Evolutionary conservation across 1,284 basidiomycete genomes (phyloP).

Genomic region (Rhodotorula sp.): DNA sequence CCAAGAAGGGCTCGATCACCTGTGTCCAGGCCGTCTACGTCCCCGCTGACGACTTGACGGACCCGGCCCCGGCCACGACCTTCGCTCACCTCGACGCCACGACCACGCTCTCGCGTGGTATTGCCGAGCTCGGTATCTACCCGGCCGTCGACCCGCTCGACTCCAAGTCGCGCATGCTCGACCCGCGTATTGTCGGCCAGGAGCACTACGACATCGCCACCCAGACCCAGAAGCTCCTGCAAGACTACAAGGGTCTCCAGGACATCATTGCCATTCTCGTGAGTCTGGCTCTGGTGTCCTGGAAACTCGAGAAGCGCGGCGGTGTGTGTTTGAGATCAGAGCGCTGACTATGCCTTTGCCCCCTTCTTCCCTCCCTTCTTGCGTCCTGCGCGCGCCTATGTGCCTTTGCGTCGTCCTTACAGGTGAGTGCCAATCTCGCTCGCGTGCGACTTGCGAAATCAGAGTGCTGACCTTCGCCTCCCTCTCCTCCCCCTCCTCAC

Average conservation of each 20-base stretch:
- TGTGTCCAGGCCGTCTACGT: slow-evolving; percentile 99
- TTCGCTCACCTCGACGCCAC: slow-evolving; percentile 99
- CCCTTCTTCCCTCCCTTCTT: too few relatives aligned
- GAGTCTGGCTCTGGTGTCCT: slow-evolving; percentile 47
- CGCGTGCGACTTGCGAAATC: too few relatives aligned
- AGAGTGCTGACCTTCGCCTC: too few relatives aligned
- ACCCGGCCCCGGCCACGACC: slow-evolving; percentile 97
- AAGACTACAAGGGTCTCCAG: slow-evolving; percentile 99
- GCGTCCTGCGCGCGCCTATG: too few relatives aligned
- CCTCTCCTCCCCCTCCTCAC: too few relatives aligned
- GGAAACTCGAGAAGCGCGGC: too few relatives aligned
- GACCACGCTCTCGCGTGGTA: slow-evolving; percentile 96
- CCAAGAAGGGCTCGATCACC: slow-evolving; percentile 99
- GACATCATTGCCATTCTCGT: slow-evolving; percentile 84
- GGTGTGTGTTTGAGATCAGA: too few relatives aligned
- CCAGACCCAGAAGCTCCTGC: slow-evolving; percentile 95
- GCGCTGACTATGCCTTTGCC: too few relatives aligned
- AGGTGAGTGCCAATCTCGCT: too few relatives aligned
- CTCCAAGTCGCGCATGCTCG: slow-evolving; percentile 99
- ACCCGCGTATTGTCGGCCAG: slow-evolving; percentile 90
- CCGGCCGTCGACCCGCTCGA: slow-evolving; percentile 98
- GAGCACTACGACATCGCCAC: slow-evolving; percentile 97
- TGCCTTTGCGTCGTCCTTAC: too few relatives aligned
- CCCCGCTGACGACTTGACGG: slow-evolving; percentile 99
- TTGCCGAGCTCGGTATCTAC: slow-evolving; percentile 99